phyloP scores from a whole-genome alignment of 768 basidiomycete species.

The Amanita muscaria region DNA sequence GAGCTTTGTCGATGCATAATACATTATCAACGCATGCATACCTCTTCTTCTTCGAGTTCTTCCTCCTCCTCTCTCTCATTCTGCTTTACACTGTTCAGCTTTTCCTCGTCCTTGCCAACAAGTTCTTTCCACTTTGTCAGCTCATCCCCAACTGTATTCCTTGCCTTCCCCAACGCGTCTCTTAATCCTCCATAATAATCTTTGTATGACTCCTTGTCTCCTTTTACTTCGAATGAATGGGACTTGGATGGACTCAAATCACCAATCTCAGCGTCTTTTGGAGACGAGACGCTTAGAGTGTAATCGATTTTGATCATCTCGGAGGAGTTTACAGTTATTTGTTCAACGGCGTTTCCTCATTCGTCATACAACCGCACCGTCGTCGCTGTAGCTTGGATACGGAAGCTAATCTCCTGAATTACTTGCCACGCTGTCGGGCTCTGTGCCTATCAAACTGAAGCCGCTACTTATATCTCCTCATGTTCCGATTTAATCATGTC shows the following conservation, averaged over 20 bases:
- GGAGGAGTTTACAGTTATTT: not conserved
- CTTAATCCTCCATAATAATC: constrained; percentile 3
- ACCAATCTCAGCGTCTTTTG: not conserved
- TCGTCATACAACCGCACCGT: too few relatives aligned
- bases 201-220: constrained; percentile 2
- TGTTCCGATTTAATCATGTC: too few relatives aligned
- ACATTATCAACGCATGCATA: too few relatives aligned
- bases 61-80: not conserved
- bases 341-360: too few relatives aligned
- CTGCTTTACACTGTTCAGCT: not conserved
- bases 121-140: constrained; percentile 8
- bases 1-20: too few relatives aligned
- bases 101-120: constrained; percentile 7
- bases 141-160: constrained; percentile 6
- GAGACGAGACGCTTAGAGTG: constrained; percentile 1
- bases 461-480: too few relatives aligned
- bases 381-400: too few relatives aligned
- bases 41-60: constrained; percentile 5
- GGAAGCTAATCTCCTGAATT: too few relatives aligned
- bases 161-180: constrained; percentile 1
- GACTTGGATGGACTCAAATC: not conserved
- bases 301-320: constrained; percentile 4
- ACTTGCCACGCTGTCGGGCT: too few relatives aligned
- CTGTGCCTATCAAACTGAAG: too few relatives aligned
- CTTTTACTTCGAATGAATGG: not conserved